Conservation (phyloP, 805 yeast genomes). For the Ogataea neopini region DNA sequence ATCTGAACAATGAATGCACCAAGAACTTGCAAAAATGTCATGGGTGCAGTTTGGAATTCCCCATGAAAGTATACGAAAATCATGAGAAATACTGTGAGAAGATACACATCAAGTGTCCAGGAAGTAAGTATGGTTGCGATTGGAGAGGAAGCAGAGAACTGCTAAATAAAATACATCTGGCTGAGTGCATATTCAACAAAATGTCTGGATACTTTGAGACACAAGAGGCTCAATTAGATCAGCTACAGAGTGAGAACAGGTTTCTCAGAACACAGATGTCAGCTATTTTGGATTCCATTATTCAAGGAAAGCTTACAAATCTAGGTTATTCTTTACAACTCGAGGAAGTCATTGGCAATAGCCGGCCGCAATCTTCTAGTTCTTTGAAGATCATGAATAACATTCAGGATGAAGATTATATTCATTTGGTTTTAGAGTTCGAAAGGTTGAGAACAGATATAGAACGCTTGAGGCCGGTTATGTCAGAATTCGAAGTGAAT, state of each 20-base stretch:
- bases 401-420: conserved; percentile 28
- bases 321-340: conserved; percentile 48
- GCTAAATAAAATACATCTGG: conserved; percentile 29
- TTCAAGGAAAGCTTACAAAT: conserved; percentile 52
- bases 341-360: conserved; percentile 41
- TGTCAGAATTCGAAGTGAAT: conserved; percentile 28
- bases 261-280: conserved; percentile 45
- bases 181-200: conserved; percentile 33
- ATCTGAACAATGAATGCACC: conserved; percentile 41
- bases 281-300: conserved; percentile 45
- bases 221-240: conserved; percentile 32
- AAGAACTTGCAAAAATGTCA: conserved; percentile 39
- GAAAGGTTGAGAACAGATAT: conserved; percentile 45
- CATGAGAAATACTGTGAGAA: conserved; percentile 46
- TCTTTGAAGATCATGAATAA: conserved; percentile 16
- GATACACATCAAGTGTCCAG: conserved; percentile 47
- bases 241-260: conserved; percentile 39
- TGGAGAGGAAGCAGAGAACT: conserved; percentile 43
- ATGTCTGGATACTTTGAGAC: conserved; percentile 28
- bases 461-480: conserved; percentile 32
- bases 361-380: conserved; percentile 21
- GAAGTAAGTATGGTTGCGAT: conserved; percentile 47
- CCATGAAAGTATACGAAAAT: conserved; percentile 37
- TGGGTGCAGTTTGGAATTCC: conserved; percentile 46
- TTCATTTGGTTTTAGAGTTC: conserved; percentile 41